Base-by-base conservation (phyloP, 768 basidiomycete species). In the Tephrocybe sp. region DNA sequence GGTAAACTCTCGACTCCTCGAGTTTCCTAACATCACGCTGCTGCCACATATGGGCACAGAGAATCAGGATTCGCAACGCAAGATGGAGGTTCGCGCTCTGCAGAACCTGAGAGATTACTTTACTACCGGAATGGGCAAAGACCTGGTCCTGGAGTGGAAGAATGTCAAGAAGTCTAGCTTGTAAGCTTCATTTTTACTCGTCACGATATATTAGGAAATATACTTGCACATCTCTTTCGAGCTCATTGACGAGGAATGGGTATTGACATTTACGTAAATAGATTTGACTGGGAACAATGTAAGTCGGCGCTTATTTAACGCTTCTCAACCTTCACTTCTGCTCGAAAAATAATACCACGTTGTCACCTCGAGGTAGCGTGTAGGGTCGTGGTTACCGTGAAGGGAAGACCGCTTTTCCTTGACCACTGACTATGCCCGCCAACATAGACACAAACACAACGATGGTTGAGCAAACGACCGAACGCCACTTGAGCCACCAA, bases 41-140 rank as follows among this genome's bases (percentile, higher is more conserved):
- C 77, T 98, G 16, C 95, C 94, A 0, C 95, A 96, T 65, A 86
- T 96, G 84, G 95, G 94, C 6, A 93, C 92, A 0, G 85, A 90
- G 65, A 93, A 82, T 45, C 80, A 83, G 54, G 92, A 94, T 59
- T 78, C 87, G 5, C 87, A 90, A 64, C 77, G 76, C 50, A 78
- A 77, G 63, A 93, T 93, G 91, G 92, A 93, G 69, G 74, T 91
- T 28, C 81, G 88, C n/a, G 88, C 91, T 7, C 72, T 94, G 55
- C 80, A 77, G 22, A 92, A 94, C 60, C 64, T 94, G 47, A 77
- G 70, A 52, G 87, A 91, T 59, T 92, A 78, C 66, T 65, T 92
- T 50, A 74, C 70, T 13, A 70, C 69, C 11, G 89, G 89, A 1
- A 74, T 57, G 56, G 88, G 89, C 19, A 74, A 72, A 48, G 89